Conservation (phyloP, 1,284 basidiomycete genomes). For the Puccinia horiana region DNA sequence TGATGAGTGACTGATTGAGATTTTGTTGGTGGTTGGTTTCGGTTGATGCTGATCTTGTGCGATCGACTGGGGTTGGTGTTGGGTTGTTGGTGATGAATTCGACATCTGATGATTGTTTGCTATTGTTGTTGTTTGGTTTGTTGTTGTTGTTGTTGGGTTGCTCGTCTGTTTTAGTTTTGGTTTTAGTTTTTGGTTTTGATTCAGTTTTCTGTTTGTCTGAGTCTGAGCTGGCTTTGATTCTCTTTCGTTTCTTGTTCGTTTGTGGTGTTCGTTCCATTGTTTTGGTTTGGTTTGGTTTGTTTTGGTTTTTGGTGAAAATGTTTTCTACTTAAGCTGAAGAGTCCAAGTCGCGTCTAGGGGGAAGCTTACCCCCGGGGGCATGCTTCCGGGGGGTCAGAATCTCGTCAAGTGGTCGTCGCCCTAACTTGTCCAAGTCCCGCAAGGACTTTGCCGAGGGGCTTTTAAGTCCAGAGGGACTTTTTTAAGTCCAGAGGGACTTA, state of each 20-base stretch:
- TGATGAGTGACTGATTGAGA: neutral
- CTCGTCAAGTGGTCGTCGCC: too few relatives aligned
- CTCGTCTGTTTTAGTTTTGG: neutral
- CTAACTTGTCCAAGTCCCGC: too few relatives aligned
- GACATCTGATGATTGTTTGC: neutral
- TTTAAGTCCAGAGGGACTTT: too few relatives aligned
- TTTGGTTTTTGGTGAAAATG: too few relatives aligned
- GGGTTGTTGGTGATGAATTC: neutral
- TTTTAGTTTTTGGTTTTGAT: neutral
- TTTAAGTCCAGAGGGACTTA: too few relatives aligned
- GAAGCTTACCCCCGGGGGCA: too few relatives aligned
- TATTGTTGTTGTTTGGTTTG: too few relatives aligned
- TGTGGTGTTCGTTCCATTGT: neutral
- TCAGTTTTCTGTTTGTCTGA: neutral
- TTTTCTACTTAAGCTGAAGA: too few relatives aligned
- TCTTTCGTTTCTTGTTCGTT: neutral
- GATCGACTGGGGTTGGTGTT: neutral
- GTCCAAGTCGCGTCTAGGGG: too few relatives aligned
- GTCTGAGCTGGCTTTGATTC: neutral
- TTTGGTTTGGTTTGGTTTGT: neutral
- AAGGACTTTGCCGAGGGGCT: too few relatives aligned
- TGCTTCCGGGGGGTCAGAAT: too few relatives aligned
- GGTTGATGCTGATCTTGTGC: neutral
- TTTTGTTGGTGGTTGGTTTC: neutral
- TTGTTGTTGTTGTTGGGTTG: neutral